These are phyloP conservation scores for Xylaria palmicola DNA, from an alignment of 495 filamentous ascomycete genomes.

Conservation along the genomic window DNA sequence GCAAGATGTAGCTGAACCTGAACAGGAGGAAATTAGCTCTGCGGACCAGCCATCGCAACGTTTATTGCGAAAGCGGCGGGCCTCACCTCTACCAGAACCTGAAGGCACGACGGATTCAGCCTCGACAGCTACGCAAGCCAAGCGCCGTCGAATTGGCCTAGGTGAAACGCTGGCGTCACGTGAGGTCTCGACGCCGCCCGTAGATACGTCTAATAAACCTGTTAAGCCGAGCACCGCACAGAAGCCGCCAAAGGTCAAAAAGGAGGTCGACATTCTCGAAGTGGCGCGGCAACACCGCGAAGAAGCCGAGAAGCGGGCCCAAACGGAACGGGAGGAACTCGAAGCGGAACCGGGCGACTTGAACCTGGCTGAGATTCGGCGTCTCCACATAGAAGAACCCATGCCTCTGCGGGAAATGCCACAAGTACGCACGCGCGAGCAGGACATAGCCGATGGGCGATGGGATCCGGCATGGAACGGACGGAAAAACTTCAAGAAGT, in stretches of 20 bases:
- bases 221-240: neutral
- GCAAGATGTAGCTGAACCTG: constrained; percentile 20
- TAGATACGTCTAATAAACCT: neutral
- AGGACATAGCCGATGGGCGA: constrained; percentile 53
- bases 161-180: constrained; percentile 37
- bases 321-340: constrained; percentile 58
- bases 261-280: constrained; percentile 65
- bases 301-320: constrained; percentile 62
- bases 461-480: constrained; percentile 96
- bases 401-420: constrained; percentile 58
- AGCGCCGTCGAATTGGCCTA: constrained; percentile 60
- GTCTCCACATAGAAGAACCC: constrained; percentile 75
- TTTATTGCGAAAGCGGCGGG: constrained; percentile 42
- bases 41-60: constrained; percentile 31
- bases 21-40: constrained; percentile 18
- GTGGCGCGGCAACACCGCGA: constrained; percentile 66
- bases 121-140: constrained; percentile 69
- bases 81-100: constrained; percentile 37
- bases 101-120: constrained; percentile 64
- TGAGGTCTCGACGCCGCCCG: constrained; percentile 20
- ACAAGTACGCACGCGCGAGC: constrained; percentile 35
- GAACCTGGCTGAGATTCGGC: constrained; percentile 68
- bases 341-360: constrained; percentile 53
- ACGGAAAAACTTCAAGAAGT: constrained; percentile 94
- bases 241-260: constrained; percentile 43